Base-by-base conservation (phyloP, 164 flowering plant genomes). In the Nelumbo lutea region DNA sequence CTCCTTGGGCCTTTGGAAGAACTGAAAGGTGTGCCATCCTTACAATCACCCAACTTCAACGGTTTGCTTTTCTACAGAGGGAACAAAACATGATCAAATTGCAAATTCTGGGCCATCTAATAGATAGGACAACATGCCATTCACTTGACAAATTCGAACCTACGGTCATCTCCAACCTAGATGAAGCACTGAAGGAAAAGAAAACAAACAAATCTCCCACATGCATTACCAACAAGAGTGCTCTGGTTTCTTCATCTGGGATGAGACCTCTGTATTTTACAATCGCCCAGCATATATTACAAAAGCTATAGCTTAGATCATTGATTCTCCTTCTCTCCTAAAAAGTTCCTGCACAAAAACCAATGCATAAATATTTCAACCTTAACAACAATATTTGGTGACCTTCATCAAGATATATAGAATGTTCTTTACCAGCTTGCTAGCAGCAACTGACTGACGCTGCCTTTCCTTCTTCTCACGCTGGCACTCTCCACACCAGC, bases 401-500 rank as follows among this genome's bases (percentile, higher is more conserved):
- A 41, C 14, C 1, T 40, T 14, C 44, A 56, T 11, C 2, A 42
- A 39, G 57, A 9, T 2, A 63, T 15, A 69, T 27, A 27, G 27
- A n/a, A 76, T 62, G 59, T 13, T 69, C 7, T 39, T 2, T 86
- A 91, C 98, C 96, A 66, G 76, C 80, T 88, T 91, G 64, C 85
- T 86, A 2, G 91, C 84, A 42, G 82, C 80, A 73, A 91, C 71
- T 7, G 87, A 72, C 64, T 70, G 71, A 2, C 76, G 83, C 66
- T 83, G 87, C 72, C 93, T 83, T 69, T 88, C 94, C 79, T 78
- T 86, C 84, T 89, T 95, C 79, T 88, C 88, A 51, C 90, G 88
- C 15, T 82, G 85, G 77, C 99, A 95, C 71, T 90, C 96, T 62
- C 88, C 92, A 72, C 99, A 95, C 97, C 97, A 92, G 76, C 79